Evolutionary conservation across 2,329 filamentous ascomycete genomes (phyloP), one percentile per base, ranked within the genome.

Genomic region (Cladorrhinum sp.): DNA sequence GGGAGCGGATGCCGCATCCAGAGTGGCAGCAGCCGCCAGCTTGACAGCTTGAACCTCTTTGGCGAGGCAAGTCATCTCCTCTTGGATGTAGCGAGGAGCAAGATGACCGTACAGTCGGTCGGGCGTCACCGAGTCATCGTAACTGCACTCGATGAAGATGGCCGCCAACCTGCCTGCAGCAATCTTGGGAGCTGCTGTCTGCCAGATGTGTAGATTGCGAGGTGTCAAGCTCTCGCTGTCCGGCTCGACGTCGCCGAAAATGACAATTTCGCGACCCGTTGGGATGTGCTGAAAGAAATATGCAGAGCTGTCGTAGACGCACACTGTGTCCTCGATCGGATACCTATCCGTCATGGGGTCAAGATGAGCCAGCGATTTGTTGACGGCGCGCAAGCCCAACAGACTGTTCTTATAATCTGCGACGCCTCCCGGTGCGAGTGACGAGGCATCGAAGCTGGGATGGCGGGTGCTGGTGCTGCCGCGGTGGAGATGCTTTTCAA

Each of bases 81-180:
- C 84, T 23, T 94, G 85, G 12, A 99, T 76, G 72, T 92, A 95
- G 0, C 86, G 81, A 0, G 95, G 95, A 39, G 91, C 91, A 14
- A 99, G 79, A 69, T 99, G 95, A 0, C 95, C 95, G 66, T 92
- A 99, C 0, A 99, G 80, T 0, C 87, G 84, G 55, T 89, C 87
- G 62, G 95, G 87, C 21, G 85, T 82, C 69, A 92, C 89, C 7
- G 85, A 84, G 73, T 97, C 89, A 63, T 92, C 90, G 73, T 94
- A 99, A 64, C 91, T 96, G 74, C 94, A 98, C 78, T 99, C 95
- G 68, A 99, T 96, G 71, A 98, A 94, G 12, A 99, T 89, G 10
- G 89, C 94, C 0, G 82, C 83, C 0, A 99, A 81, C 3, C 82
- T 80, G 1, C 91, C 91, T 0, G 81, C 77, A 0, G 81, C 89